These are phyloP conservation scores for Pestalotiopsis fici DNA, from an alignment of 2,329 filamentous ascomycete species.

Conservation along the genomic window DNA sequence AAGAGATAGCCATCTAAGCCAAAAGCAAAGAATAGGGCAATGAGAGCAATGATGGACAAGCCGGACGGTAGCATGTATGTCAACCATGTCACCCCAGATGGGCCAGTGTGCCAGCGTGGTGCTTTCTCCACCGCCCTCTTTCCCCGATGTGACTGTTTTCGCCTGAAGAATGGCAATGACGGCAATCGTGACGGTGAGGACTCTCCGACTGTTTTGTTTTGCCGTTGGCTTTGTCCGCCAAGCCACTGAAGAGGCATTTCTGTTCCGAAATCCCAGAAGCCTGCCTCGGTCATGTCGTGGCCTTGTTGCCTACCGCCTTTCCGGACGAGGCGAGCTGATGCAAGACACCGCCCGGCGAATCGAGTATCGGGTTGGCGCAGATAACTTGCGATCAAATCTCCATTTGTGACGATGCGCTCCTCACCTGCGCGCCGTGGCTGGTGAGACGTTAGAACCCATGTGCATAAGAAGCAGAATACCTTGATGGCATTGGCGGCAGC, in stretches of 20 bases:
- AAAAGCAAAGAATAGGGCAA: constrained; percentile 2
- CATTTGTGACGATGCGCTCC: constrained; percentile 9
- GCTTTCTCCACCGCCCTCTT: neutral
- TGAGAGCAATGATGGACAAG: neutral
- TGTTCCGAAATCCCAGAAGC: constrained; percentile 6
- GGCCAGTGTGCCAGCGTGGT: constrained; percentile 8
- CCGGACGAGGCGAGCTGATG: neutral
- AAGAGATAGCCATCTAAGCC: neutral
- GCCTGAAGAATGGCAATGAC: neutral
- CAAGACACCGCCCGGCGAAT: constrained; percentile 9
- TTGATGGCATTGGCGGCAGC: constrained; percentile 5
- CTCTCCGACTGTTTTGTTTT: neutral
- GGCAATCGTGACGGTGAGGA: neutral
- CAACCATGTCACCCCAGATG: neutral
- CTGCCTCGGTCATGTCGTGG: neutral
- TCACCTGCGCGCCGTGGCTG: neutral
- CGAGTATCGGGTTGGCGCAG: constrained; percentile 6
- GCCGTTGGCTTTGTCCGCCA: neutral
- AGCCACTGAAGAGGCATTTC: constrained; percentile 6
- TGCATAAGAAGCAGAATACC: constrained; percentile 6
- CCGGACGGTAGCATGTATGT: neutral
- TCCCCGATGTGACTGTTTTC: neutral
- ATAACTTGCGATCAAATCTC: constrained; percentile 11
- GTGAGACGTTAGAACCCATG: neutral
- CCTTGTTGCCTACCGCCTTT: neutral